Conservation (phyloP, 208 protist genomes). For the Leishmania amazonensis region DNA sequence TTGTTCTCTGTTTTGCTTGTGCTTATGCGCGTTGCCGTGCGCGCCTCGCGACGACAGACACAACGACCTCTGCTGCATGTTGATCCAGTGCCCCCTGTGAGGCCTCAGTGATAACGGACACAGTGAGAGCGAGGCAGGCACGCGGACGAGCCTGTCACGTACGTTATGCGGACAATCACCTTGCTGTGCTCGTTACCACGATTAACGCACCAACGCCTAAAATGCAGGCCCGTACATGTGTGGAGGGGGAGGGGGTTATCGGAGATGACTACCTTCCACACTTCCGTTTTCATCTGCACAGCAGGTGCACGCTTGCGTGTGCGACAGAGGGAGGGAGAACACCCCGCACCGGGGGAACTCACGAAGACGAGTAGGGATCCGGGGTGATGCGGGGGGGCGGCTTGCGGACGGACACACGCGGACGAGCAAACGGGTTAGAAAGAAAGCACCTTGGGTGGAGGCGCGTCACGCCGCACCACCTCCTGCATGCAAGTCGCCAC, state of each 20-base stretch:
- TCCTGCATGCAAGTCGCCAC: conserved; percentile 17
- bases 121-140: background rate
- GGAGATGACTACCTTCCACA: background rate
- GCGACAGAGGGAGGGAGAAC: background rate
- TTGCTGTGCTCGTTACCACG: background rate
- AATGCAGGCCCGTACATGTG: background rate
- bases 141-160: background rate
- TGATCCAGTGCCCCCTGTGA: no score
- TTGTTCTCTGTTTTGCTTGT: background rate
- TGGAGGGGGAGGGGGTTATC: no score
- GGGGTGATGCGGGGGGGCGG: background rate
- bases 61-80: no score
- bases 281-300: background rate
- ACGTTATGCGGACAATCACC: background rate
- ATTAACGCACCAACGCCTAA: background rate
- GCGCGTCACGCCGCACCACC: conserved; percentile 15
- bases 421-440: conserved; percentile 9
- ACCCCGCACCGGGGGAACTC: background rate
- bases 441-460: conserved; percentile 21
- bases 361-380: background rate
- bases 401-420: background rate
- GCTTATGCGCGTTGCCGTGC: background rate
- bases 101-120: no score
- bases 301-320: background rate
- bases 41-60: no score